Evolutionary conservation across 345 rosid genomes (phyloP), one percentile per base, ranked within the genome.

Genomic region (Capsella bursapastoris): DNA sequence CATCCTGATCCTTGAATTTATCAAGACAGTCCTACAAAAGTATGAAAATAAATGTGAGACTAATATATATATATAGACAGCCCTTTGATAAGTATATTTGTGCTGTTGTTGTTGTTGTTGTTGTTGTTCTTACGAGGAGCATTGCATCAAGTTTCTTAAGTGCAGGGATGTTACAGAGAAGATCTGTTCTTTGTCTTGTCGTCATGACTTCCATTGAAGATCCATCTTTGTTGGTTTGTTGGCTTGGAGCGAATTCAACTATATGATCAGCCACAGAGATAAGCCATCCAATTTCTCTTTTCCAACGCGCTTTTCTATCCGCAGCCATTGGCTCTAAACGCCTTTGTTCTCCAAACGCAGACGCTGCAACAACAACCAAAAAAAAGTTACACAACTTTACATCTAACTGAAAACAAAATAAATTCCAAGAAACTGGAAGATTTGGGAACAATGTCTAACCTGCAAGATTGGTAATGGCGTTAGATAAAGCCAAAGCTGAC

Each of bases 141-240:
- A 96, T 92, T 16, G 93, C 81, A n/a, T 96, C 99, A 7, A 96
- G 93, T 83, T 87, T 96, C 65, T 91, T 85, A 58, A 96, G 78
- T 14, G 99, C 98, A 8, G 99, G 98, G 38, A 92, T 92, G 84
- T 96, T 92, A 85, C 89, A 84, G 9, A 78, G 97, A 72, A 96
- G 94, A 84, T 96, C 98, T 14, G 74, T 79, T 56, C 99, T 80
- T 76, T 96, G 97, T 65, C 83, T 76, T 38, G 97, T 92, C 57
- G 78, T 75, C 99, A 92, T 92, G 27, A 96, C 90, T 86, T 90
- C 92, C 88, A 86, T 82, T 47, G 76, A 73, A 38, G 81, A 35
- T 25, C 89, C 89, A 70, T 86, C 87, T 65, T 87, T 87, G 60
- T 76, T 79, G 28, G 78, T 85, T 74, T 90, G 96, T 70, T 88